These are phyloP conservation scores for Mortierella antarctica DNA, from an alignment of 192 early-diverging fungal genomes.

Conservation along the genomic window DNA sequence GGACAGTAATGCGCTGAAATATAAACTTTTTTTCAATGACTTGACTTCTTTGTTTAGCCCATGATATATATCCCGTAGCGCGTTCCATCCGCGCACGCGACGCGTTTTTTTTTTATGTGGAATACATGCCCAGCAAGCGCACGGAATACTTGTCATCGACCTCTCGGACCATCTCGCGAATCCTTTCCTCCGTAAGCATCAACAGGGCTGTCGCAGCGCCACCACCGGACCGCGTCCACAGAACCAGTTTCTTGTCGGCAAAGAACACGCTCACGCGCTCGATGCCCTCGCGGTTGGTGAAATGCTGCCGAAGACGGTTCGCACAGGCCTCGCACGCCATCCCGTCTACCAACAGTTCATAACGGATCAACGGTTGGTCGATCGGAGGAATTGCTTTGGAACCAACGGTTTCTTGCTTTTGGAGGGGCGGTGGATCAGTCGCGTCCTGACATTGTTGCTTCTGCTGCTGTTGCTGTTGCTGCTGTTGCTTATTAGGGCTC, in stretches of 20 bases:
- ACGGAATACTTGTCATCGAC: slow-evolving; percentile 33
- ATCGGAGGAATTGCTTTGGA: neutral
- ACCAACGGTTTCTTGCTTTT: neutral
- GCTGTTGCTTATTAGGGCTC: too few species aligned
- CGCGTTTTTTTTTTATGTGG: too few species aligned
- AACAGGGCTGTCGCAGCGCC: too few species aligned
- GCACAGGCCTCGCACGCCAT: slow-evolving; percentile 65
- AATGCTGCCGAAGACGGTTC: slow-evolving; percentile 55
- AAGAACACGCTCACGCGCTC: slow-evolving; percentile 55
- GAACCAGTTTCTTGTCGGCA: slow-evolving; percentile 32
- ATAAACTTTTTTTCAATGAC: too few species aligned
- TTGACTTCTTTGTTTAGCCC: too few species aligned
- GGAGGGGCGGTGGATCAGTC: too few species aligned
- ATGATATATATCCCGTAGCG: too few species aligned
- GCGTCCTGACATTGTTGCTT: too few species aligned
- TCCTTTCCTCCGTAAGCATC: slow-evolving; percentile 5
- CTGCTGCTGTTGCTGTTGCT: too few species aligned
- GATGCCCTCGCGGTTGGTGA: slow-evolving; percentile 31
- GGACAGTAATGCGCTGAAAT: too few species aligned
- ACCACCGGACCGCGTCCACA: slow-evolving; percentile 13
- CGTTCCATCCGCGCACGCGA: too few species aligned
- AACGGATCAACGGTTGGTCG: slow-evolving; percentile 21
- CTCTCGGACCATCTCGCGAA: slow-evolving; percentile 27
- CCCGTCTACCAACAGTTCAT: slow-evolving; percentile 55
- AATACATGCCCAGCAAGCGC: neutral